A percentile compares a stretch with the other conserved stretches of the same genome.
Conservation (phyloP, 176 grass and related monocot genomes). For the Zea mays region DNA sequence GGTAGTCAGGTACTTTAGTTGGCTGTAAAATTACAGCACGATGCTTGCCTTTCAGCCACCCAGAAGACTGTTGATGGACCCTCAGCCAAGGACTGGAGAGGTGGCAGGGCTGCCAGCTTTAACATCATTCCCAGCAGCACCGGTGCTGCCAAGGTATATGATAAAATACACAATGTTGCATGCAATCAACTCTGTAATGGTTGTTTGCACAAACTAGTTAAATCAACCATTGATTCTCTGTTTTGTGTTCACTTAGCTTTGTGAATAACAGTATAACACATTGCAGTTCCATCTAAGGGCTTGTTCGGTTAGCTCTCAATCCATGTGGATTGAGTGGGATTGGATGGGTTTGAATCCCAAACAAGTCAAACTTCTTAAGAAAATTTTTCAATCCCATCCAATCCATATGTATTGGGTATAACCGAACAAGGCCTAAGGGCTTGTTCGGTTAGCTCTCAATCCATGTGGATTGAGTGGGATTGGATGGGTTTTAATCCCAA, state of each 20-base stretch:
- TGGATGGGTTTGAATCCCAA: too few relatives aligned
- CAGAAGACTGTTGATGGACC: constrained; percentile 86
- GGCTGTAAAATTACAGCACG: neutral
- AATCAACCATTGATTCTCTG: too few relatives aligned
- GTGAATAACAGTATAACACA: too few relatives aligned
- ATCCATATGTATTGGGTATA: too few relatives aligned
- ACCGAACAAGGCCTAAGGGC: too few relatives aligned
- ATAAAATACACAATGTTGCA: neutral
- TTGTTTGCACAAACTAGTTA: neutral
- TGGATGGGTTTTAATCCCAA: too few relatives aligned
- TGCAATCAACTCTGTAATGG: neutral
- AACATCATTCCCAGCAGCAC: constrained; percentile 85
- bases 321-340: too few relatives aligned
- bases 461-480: too few relatives aligned
- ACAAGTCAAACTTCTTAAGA: too few relatives aligned
- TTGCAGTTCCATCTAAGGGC: neutral
- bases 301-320: too few relatives aligned
- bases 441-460: too few relatives aligned
- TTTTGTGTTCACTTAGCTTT: neutral
- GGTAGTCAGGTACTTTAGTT: neutral
- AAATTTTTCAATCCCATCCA: too few relatives aligned
- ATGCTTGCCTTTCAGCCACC: constrained; percentile 46
- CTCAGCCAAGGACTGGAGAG: constrained; percentile 84
- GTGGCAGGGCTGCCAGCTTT: constrained; percentile 68
- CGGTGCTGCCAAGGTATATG: constrained; percentile 70